Base-by-base conservation (phyloP, 2,329 filamentous ascomycete species). In the Diaporthe humulicola region DNA sequence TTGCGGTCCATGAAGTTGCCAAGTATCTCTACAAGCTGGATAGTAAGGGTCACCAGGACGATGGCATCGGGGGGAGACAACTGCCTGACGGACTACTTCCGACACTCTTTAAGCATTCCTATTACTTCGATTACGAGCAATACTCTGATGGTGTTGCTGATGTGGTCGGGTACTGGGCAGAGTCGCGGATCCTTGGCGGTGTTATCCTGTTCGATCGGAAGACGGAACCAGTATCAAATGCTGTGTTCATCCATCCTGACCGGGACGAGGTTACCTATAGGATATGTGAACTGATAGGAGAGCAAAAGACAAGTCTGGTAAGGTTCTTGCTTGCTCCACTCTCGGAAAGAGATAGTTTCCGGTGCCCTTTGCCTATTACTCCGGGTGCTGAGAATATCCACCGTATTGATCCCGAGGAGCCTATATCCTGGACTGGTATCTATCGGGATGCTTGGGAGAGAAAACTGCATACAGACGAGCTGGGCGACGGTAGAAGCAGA, bases 371-470 rank as follows among this genome's bases (percentile, higher is more conserved):
- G 19, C 61, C 61, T 7, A 38, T 67, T 8, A 67, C 4, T 4
- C 61, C 45, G 3, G 45, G 15, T 22, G 2, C 8, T 9, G 14
- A 25, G 22, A 67, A 67, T 8, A 36, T 14, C 30, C 5, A 52
- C 4, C 61, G 61, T 6, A 14, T 67, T 45, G 61, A 67, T 7
- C 61, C 61, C 1, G 61, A 67, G 25, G 61, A 67, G 30, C 61
- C 61, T 50, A 52, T 66, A 36, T 66, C 61, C 42, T 66, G 61
- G 61, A 66, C 61, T 14, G 61, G 61, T 36, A 10, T 66, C 17
- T 66, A 66, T n/a, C 61, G 42, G 7, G 61, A 66, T n/a, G 2
- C 0, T 5, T 66, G 61, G 61, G 61, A 66, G 61, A 66, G 61
- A 36, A 5, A 66, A 1, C 6, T 50, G 2, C 28, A 50, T 22